A percentile compares a stretch with the other conserved stretches of the same genome.
These are phyloP conservation scores for Populus hybrid DNA, from an alignment of 441 rosid genomes.

Conservation along the genomic window DNA sequence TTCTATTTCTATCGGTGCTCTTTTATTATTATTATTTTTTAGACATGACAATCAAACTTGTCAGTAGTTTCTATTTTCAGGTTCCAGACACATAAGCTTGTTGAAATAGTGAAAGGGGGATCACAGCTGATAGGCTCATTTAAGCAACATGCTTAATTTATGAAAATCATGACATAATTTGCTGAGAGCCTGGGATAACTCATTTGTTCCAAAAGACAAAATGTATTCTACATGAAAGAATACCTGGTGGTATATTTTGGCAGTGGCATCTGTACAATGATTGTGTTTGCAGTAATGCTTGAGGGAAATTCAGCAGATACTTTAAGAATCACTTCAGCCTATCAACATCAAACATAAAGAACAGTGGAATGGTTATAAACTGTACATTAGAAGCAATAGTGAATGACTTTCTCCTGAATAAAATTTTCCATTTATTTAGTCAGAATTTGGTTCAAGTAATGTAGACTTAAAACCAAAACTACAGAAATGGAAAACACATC, in stretches of 20 bases:
- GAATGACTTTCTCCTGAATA: background rate
- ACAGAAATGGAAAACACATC: background rate
- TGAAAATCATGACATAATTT: background rate
- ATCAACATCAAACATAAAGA: slow-evolving; percentile 10
- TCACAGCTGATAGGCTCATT: background rate
- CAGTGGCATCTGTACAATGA: slow-evolving; percentile 84
- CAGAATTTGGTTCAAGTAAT: background rate
- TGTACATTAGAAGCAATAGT: background rate
- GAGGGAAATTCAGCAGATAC: slow-evolving; percentile 81
- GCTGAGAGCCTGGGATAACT: background rate
- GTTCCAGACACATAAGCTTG: background rate
- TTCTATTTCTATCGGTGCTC: too few species aligned
- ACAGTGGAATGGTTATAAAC: background rate
- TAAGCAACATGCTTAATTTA: background rate
- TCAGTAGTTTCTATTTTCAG: slow-evolving; percentile 1
- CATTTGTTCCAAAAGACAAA: background rate
- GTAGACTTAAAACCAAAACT: background rate
- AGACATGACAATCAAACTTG: background rate
- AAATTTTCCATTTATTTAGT: background rate
- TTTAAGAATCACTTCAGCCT: slow-evolving; percentile 94
- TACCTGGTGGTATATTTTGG: slow-evolving; percentile 93
- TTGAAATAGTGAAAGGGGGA: background rate
- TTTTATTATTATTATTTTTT: too few species aligned
- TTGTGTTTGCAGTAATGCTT: slow-evolving; percentile 79
- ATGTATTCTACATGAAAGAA: background rate